Base-by-base conservation (phyloP, 176 grass and related monocot species). In the Lolium multiflorum region DNA sequence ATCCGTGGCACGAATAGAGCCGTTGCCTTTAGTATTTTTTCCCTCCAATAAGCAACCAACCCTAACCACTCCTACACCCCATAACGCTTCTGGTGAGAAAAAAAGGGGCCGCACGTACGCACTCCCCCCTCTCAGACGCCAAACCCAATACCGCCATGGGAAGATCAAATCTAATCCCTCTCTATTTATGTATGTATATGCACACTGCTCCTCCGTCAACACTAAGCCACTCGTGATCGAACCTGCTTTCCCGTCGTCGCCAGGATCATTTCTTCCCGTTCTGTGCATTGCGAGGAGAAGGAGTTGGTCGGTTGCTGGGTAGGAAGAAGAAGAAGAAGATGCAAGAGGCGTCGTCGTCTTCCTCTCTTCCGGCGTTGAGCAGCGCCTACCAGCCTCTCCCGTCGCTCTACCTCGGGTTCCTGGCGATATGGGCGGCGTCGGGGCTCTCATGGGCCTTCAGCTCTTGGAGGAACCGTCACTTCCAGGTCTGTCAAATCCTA, bases 391-490 rank as follows among this genome's bases (percentile, higher is more conserved):
- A 93, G 79, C 96, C 94, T 24, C 90, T 98, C 14, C 97, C 94
- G 55, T 87, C 87, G 67, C 75, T 98, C 16, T 94, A 96, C 89
- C 89, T 98, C n/a, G 88, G 88, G 8, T 94, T 98, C 79, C 47
- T 98, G 43, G 92, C 82, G 55, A 92, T 98, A 84, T 98, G 97
- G 97, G 88, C 90, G 44, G 86, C 87, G 17, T 92, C 97, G 2
- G 97, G 90, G 54, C 81, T 92, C 87, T 91, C 94, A 55, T 98
- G 97, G 97, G 93, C 81, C 66, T 84, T 96, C 87, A 91, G 66
- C 83, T 89, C 97, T 2, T 98, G 96, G 90, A 94, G 82, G 81
- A 94, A 92, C 74, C 93, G 92, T 41, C 92, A 88, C 83, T 94
- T 91, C 84, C 89, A 95, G 95, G 95, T 98, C 63, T 62, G 9